Evolutionary conservation across 139 green algal species (phyloP), one percentile per base, ranked within the genome.

Genomic region (Chlorella sp.): DNA sequence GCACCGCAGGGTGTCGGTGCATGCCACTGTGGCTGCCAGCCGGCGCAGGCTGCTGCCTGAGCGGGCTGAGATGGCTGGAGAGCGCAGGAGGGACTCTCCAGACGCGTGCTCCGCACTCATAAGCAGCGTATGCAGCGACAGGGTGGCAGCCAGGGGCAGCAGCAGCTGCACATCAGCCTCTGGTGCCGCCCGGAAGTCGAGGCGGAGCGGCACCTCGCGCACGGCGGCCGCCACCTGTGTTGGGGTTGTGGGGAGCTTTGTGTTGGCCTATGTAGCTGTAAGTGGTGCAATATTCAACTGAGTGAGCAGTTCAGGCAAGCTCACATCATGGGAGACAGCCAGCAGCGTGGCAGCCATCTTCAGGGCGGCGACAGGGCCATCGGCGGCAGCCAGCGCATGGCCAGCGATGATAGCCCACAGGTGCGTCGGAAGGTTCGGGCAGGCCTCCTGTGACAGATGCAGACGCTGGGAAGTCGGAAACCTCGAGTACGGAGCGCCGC

Each of bases 1-100:
- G 34, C 70, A 41, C 70, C 60, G 70, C 70, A 78, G 25, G 26
- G 70, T 78, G 70, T 78, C 70, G 25, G 70, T 78, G 70, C 70
- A 78, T 3, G 70, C 70, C 70, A 78, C 70, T 15, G 70, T 78
- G 70, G 70, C 70, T 6, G 70, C 39, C 70, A 78, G 70, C 11
- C 11, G 39, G 39, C 39, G 70, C 70, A 78, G 70, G 70, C 39
- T 78, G 70, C 26, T 18, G 30, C 30, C 64, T 25, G 64, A 20
- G 13, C 34, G 64, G 20, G 12, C 30, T 18, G 12, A 0, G 30
- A 71, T 16, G 6, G 64, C 64, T 4, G 16, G 12, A 26, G 25
- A 60, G 26, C 70, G 70, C 39, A 78, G 70, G 26, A 78, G 39
- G 7, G 70, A 28, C 70, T 78, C 69, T 25, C 70, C 70, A 47